Evolutionary conservation across 495 filamentous ascomycete species (phyloP).

Genomic region (Xylaria curta): DNA sequence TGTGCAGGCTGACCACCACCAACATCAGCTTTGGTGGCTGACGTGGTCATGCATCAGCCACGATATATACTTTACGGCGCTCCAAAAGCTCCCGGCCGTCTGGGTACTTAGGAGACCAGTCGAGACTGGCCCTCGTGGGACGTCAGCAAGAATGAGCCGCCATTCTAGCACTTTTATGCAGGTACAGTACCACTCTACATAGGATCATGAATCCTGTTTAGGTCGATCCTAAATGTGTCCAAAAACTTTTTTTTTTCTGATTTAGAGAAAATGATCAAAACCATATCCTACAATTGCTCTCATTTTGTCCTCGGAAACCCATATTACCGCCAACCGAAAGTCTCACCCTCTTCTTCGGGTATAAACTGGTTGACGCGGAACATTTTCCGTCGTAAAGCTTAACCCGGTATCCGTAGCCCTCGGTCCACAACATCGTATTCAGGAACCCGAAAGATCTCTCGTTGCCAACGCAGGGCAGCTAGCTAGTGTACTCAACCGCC

Average conservation of each 20-base stretch:
- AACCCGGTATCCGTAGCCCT: neutral
- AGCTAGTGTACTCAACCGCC: neutral
- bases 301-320: neutral
- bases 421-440: slow-evolving; percentile 13
- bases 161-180: slow-evolving; percentile 18
- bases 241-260: no score
- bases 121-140: slow-evolving; percentile 1
- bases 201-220: neutral
- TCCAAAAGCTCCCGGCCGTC: slow-evolving; percentile 13
- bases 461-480: neutral
- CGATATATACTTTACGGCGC: neutral
- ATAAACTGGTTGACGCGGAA: neutral
- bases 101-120: slow-evolving; percentile 1
- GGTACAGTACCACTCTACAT: slow-evolving; percentile 25
- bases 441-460: slow-evolving; percentile 14
- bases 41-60: slow-evolving; percentile 19
- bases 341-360: neutral
- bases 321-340: neutral
- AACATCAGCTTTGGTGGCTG: slow-evolving; percentile 17
- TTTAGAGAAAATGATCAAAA: neutral
- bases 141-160: slow-evolving; percentile 19
- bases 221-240: neutral
- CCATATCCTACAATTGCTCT: neutral
- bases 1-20: slow-evolving; percentile 14
- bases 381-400: neutral